Base-by-base conservation (phyloP, 1,284 basidiomycete genomes). In the Phlebopus sp. region DNA sequence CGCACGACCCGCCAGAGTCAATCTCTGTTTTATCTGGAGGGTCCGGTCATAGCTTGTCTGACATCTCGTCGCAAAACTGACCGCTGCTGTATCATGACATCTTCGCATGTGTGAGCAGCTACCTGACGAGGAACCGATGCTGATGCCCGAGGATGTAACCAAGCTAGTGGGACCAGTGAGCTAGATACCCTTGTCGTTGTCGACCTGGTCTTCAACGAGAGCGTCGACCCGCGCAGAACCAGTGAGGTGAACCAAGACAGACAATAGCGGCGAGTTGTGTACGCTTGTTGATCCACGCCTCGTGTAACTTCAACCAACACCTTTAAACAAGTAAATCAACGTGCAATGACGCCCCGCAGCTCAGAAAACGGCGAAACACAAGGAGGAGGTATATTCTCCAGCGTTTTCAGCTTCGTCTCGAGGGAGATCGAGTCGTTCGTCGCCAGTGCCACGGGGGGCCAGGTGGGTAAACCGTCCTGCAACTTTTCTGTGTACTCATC, bases 371-470 rank as follows among this genome's bases (percentile, higher is more conserved):
- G 39, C 34, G 44, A 18, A 21, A 27, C 49, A 21, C 49, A 47
- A 38, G 17, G 32, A 34, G 42, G 51, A 36, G 77, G 84, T 46
- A 57, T 88, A 10, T 58, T 89, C 35, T 79, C 82, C 5, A 79
- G 78, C 52, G 82, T 88, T 6, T 73, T 88, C 56, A 76, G 67
- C 59, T 86, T 82, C 59, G 77, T 89, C 4, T 78, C 85, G n/a
- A 71, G 78, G 38, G 86, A 89, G 62, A 58, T 89, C 25, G 80
- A 80, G 41, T 82, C 81, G 13, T 89, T 89, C 63, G 74, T 88
- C 15, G 67, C 75, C 32, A 82, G 72, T 56, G 86, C 86, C 43
- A 79, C 81, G 4, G 82, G 83, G 2, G 68, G 69, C 30, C 44
- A 46, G 51, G 56, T 57, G 56, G 54, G 61, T 59, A 15, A 40